Evolutionary conservation across 768 basidiomycete genomes (phyloP).

Genomic region (Serendipita sp.): DNA sequence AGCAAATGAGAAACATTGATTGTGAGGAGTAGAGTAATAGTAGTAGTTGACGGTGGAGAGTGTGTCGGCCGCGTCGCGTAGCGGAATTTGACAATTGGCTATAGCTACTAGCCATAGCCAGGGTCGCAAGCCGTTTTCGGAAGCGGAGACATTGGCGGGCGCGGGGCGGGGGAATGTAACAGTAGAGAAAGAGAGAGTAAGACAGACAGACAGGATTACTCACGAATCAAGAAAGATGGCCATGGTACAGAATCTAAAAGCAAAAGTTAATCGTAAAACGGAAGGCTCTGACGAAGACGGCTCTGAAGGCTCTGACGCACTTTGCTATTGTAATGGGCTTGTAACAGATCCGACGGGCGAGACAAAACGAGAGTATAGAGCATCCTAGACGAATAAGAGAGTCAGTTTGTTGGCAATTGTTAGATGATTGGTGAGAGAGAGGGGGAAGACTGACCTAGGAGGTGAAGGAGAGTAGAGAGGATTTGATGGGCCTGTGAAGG

Average conservation of each 20-base stretch:
- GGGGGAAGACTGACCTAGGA: neutral
- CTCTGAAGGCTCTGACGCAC: neutral
- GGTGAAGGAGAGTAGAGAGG: neutral
- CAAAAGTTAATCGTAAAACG: too few species aligned
- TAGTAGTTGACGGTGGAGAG: too few species aligned
- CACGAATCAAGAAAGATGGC: constrained; percentile 3
- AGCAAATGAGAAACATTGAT: neutral
- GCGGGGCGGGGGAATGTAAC: neutral
- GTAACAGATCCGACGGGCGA: neutral
- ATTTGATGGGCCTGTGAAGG: neutral
- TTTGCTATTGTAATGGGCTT: neutral
- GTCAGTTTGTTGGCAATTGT: neutral
- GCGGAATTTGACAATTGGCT: too few species aligned
- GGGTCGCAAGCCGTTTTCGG: too few species aligned
- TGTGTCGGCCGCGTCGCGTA: too few species aligned
- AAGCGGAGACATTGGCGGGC: neutral
- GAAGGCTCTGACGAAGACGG: too few species aligned
- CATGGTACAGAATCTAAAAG: neutral
- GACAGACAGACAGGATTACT: neutral
- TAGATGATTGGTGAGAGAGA: too few species aligned
- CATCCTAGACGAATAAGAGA: neutral
- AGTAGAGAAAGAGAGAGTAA: too few species aligned
- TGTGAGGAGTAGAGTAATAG: neutral
- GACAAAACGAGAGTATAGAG: neutral
- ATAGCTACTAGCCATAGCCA: too few species aligned